phyloP scores from a whole-genome alignment of 73 alveolate species.

The Effrenium voratum region DNA sequence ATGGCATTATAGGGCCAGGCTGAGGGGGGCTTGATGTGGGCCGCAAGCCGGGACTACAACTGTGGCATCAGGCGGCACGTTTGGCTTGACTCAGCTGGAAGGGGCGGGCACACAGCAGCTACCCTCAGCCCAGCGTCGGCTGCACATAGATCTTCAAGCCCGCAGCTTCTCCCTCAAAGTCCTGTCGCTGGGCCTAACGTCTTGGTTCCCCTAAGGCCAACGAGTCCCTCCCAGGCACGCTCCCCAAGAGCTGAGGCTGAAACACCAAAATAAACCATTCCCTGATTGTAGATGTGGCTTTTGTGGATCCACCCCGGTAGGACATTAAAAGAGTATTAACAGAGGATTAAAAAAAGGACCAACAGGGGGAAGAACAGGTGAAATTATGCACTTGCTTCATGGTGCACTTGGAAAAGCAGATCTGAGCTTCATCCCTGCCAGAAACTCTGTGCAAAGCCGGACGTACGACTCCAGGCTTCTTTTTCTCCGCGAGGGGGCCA shows the following conservation, averaged over 20 bases:
- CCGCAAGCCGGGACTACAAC: too few relatives aligned
- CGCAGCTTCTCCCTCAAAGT: background rate
- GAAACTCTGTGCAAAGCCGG: too few relatives aligned
- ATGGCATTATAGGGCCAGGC: background rate
- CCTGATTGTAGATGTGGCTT: too few relatives aligned
- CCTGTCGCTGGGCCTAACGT: background rate
- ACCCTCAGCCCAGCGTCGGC: background rate
- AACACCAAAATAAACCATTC: background rate
- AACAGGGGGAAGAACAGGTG: too few relatives aligned
- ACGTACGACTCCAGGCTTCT: too few relatives aligned
- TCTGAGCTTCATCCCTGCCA: too few relatives aligned
- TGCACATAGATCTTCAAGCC: constrained; percentile 36
- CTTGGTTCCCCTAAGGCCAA: background rate
- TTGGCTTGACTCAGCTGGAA: background rate
- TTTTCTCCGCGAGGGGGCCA: too few relatives aligned
- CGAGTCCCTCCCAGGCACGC: background rate
- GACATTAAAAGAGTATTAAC: background rate
- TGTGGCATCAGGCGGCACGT: background rate
- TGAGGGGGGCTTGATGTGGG: background rate
- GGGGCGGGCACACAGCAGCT: background rate
- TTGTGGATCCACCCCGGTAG: too few relatives aligned
- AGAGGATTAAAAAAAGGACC: background rate
- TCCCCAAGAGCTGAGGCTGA: background rate
- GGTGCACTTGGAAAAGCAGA: too few relatives aligned
- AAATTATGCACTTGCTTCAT: too few relatives aligned